Conservation (phyloP, 176 grass and related monocot species). For the Puccinellia tenuiflora region DNA sequence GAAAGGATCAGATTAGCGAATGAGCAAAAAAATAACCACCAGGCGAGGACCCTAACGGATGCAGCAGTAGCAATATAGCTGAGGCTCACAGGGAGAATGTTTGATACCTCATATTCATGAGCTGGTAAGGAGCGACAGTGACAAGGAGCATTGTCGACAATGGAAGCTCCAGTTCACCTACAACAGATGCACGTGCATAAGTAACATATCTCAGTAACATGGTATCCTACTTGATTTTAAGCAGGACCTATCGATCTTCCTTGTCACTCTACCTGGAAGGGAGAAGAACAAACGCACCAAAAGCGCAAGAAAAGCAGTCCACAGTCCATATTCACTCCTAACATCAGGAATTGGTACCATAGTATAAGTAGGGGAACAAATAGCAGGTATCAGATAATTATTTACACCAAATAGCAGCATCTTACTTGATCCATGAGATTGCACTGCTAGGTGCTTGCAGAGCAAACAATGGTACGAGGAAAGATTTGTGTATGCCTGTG, state of each 20-base stretch:
- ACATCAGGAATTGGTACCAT: conserved; percentile 8
- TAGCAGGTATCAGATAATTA: neutral
- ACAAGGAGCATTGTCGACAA: conserved; percentile 71
- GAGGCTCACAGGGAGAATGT: neutral
- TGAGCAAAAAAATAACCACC: neutral
- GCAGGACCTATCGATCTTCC: neutral
- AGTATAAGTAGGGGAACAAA: neutral
- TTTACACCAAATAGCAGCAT: conserved; percentile 2
- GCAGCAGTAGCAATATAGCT: neutral
- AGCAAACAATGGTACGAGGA: conserved; percentile 86
- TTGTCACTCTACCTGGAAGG: conserved; percentile 63
- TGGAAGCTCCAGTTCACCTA: conserved; percentile 80
- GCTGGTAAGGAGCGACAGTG: conserved; percentile 62
- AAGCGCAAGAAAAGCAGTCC: conserved; percentile 88
- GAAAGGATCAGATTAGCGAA: neutral
- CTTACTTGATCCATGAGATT: conserved; percentile 97
- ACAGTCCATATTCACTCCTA: conserved; percentile 89
- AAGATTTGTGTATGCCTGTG: conserved; percentile 84
- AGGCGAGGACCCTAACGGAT: neutral
- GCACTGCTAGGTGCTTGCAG: conserved; percentile 69
- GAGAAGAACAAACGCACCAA: conserved; percentile 76
- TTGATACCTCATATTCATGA: conserved; percentile 66
- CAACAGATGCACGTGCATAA: conserved; percentile 9
- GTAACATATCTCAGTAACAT: neutral
- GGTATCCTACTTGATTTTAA: neutral